These are phyloP conservation scores for Apiospora kogelbergensis DNA, from an alignment of 2,329 filamentous ascomycete species.

Conservation along the genomic window DNA sequence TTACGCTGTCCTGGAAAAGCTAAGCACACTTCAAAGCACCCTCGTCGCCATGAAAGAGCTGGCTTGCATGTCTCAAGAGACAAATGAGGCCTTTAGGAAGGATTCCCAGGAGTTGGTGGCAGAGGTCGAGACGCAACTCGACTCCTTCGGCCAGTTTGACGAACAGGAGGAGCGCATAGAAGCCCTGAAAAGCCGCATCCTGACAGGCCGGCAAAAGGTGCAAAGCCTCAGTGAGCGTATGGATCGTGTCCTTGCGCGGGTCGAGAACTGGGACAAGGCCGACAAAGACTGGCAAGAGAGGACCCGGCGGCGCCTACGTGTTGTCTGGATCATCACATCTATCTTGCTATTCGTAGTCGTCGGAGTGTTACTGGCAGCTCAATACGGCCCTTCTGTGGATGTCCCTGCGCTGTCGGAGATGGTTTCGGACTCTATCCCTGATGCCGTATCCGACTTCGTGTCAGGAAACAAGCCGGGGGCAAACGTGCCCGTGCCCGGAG, in stretches of 20 bases:
- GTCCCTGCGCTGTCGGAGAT: constrained; percentile 4
- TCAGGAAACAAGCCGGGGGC: constrained; percentile 13
- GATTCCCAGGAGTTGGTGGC: constrained; percentile 59
- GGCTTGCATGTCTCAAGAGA: constrained; percentile 58
- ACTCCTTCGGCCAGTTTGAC: constrained; percentile 61
- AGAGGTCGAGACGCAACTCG: constrained; percentile 62
- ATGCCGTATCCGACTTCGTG: constrained; percentile 10
- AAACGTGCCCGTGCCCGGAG: constrained; percentile 13
- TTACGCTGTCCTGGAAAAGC: constrained; percentile 70
- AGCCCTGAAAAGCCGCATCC: constrained; percentile 61
- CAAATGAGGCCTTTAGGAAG: constrained; percentile 57
- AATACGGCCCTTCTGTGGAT: constrained; percentile 27
- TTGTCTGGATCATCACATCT: constrained; percentile 62
- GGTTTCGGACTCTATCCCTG: constrained; percentile 9
- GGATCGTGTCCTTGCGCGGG: constrained; percentile 59
- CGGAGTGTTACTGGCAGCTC: constrained; percentile 40
- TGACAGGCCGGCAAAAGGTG: constrained; percentile 58
- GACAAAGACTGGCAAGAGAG: constrained; percentile 69
- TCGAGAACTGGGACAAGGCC: constrained; percentile 67
- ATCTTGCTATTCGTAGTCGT: constrained; percentile 47
- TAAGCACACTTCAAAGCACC: constrained; percentile 62
- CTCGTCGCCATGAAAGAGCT: constrained; percentile 66
- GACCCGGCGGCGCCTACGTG: constrained; percentile 61
- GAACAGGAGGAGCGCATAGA: constrained; percentile 64
- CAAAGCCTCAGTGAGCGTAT: constrained; percentile 61